Evolutionary conservation across 495 filamentous ascomycete species (phyloP), one percentile per base, ranked within the genome.

Genomic region (Pseudevernia furfuracea): DNA sequence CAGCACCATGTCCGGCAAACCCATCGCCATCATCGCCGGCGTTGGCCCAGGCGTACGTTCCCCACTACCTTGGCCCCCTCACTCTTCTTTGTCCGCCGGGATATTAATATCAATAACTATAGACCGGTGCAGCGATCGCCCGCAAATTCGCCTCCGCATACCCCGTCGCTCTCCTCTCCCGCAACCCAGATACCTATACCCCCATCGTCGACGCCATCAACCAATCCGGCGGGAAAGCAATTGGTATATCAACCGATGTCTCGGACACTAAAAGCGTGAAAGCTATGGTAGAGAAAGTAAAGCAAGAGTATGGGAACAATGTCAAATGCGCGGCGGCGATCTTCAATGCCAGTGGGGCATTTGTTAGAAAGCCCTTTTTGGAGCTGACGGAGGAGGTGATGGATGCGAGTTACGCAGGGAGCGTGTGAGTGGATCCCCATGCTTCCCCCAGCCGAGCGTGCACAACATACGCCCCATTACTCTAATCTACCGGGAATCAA

Each of bases 361-460:
- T 90, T 65, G 77, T 85, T 9, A 77, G 82, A 44, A 94, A 93
- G 77, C 89, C 91, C 4, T 96, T 97, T 70, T 76, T 96, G 23
- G 91, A 96, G 65, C 62, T 89, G 56, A 84, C 75, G 0, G 74
- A 82, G 46, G 82, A 85, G 25, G 89, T 94, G 34, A 88, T 90
- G 66, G 71, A 81, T 17, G 68, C 43, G 38, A 62, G 64, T 39
- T 66, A 61, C 56, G 59, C 64, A 2, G 64, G 64, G 25, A 66
- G 48, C 38, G 64, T 62, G 64, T 66, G 28, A 58, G 64, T 62
- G 39, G 23, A 17, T 44, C 17, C 25, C 6, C 19, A 30, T 15
- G 30, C 43, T 21, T 3, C n/a, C 8, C 49, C 28, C 10, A 49
- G 46, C 28, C 5, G 4, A 0, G 14, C 15, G 4, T 32, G 49